Evolutionary conservation across 176 grass and related monocot genomes (phyloP), one percentile per base, ranked within the genome.

Genomic region (Carex parvula): DNA sequence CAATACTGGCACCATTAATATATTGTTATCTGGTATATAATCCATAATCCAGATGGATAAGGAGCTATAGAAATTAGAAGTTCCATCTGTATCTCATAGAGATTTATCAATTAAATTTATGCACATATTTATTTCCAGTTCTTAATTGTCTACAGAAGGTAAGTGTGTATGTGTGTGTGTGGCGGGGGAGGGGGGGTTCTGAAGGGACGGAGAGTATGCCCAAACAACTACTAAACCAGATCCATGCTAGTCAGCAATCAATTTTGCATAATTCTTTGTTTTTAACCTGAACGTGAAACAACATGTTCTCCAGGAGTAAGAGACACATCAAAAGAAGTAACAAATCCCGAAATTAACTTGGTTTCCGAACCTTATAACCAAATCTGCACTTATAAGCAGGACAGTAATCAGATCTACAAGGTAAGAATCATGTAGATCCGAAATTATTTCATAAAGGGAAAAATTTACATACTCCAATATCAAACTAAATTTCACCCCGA

Each of bases 351-450:
- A 78, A 32, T 78, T 78, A 56, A 78, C 14, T 78, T 57, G 24
- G 24, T 26, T 16, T 57, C 44, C 6, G 15, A 56, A 57, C 52
- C 50, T 48, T 1, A 78, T 0, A 17, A 57, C 52, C 50, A 78
- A 78, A 78, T 78, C 73, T 57, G 52, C 15, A 78, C 15, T 56
- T 76, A 35, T 18, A 24, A 68, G 35, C 60, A 66, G 3, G 48
- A 10, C 5, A 83, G 41, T 83, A 83, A 54, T 83, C 81, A 83
- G 81, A 83, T 83, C 81, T 83, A 83, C 81, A 26, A 69, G 21
- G 8, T 37, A 66, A 50, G 44, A 83, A 83, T 21, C 39, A 18
- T 13, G 48, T 54, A 50, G 42, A 83, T 67, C 60, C 61, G 35
- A 54, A 68, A 67, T 64, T 16, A 76, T 29, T 76, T 8, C 21